Percentiles rank a stretch among this genome's conserved stretches.
These are phyloP conservation scores for Stentor roeselii DNA, from an alignment of 73 alveolate species.

Conservation along the genomic window DNA sequence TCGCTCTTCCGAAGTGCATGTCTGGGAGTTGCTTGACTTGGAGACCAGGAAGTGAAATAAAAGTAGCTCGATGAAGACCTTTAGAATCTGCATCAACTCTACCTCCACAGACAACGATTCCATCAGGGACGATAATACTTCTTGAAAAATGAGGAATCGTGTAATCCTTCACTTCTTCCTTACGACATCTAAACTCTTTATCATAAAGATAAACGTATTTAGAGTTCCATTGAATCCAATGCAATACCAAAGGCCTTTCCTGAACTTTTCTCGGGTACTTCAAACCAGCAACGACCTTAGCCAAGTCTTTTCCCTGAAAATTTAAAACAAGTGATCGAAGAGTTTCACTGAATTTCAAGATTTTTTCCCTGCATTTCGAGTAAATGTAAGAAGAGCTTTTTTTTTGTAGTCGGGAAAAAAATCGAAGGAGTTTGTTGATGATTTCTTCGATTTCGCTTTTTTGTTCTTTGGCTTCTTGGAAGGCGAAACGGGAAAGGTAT, in stretches of 20 bases:
- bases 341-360: too few species aligned
- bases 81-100: background rate
- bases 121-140: background rate
- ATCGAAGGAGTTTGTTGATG: background rate
- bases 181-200: background rate
- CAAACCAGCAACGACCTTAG: background rate
- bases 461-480: background rate
- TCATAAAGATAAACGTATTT: too few species aligned
- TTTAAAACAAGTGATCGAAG: background rate
- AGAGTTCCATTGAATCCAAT: background rate
- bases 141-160: constrained; percentile 3
- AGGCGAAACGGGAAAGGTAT: background rate
- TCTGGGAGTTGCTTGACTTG: background rate
- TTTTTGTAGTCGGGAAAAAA: background rate
- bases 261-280: background rate
- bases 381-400: background rate
- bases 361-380: background rate
- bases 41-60: background rate
- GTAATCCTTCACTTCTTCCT: background rate
- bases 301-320: background rate
- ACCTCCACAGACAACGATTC: constrained; percentile 15
- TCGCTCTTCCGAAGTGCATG: background rate
- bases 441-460: background rate
- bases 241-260: background rate
- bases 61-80: background rate